phyloP scores from a whole-genome alignment of 116 monocot species.

The Papilionanthe hybrid region DNA sequence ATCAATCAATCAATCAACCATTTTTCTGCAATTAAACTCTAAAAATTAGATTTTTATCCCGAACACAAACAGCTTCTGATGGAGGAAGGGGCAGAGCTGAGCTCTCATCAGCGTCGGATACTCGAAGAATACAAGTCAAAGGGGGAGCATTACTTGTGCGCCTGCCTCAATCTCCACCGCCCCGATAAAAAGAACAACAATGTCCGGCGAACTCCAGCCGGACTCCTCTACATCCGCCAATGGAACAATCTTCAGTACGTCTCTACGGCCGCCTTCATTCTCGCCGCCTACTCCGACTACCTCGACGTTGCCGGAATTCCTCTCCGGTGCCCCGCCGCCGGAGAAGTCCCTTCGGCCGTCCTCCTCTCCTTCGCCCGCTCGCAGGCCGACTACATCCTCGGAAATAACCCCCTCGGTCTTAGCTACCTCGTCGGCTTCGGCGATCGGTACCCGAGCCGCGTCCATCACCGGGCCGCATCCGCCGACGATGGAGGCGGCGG shows the following conservation, averaged over 20 bases:
- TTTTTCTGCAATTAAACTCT: too few species aligned
- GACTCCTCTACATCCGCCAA: conserved; percentile 32
- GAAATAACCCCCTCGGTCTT: conserved; percentile 19
- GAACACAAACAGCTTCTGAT: conserved; percentile 14
- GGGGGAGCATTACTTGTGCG: conserved; percentile 38
- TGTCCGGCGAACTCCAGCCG: conserved; percentile 34
- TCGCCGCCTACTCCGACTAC: conserved; percentile 42
- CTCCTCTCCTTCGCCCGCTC: conserved; percentile 35
- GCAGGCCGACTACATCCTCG: conserved; percentile 72
- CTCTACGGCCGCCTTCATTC: conserved; percentile 35
- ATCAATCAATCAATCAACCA: too few species aligned
- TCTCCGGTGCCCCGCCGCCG: conserved; percentile 36
- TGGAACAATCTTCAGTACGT: conserved; percentile 61
- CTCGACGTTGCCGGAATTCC: neutral
- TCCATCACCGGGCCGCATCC: conserved; percentile 28
- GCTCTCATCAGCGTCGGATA: neutral
- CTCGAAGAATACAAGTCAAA: conserved; percentile 27
- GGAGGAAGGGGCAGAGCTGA: conserved; percentile 7
- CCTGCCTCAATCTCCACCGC: conserved; percentile 21
- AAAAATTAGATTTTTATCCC: too few species aligned
- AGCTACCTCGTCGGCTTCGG: conserved; percentile 27
- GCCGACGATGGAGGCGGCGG: neutral
- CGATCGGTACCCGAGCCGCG: conserved; percentile 7
- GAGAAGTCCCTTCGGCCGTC: conserved; percentile 1
- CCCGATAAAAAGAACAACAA: conserved; percentile 9